phyloP scores from a whole-genome alignment of 73 alveolate genomes.

The Tetrahymena malaccensis region DNA sequence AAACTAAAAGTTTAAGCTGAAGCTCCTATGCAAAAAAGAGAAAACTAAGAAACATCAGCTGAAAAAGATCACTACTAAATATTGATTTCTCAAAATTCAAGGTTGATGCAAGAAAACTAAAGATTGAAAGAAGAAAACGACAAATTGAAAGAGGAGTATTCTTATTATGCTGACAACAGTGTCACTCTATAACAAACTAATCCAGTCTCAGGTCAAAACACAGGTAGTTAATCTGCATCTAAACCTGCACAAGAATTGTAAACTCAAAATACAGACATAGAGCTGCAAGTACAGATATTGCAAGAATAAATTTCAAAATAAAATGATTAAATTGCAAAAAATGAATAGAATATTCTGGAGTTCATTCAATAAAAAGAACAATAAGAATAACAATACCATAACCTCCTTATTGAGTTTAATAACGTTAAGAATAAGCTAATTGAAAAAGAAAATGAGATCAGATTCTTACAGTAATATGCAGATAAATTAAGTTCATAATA shows the following conservation, averaged over 20 bases:
- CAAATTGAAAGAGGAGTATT: not conserved
- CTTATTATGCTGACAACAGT: not conserved
- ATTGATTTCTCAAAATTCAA: not conserved
- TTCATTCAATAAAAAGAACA: not conserved
- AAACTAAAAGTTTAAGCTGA: not conserved
- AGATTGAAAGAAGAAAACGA: not conserved
- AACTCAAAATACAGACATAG: not conserved
- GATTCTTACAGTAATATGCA: not conserved
- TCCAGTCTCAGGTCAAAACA: not conserved
- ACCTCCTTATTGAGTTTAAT: not conserved
- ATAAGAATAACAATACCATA: not conserved
- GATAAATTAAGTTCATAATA: not conserved
- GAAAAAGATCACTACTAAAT: not conserved
- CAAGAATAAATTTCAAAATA: not conserved
- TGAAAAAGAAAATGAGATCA: not conserved
- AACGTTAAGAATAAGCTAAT: not conserved
- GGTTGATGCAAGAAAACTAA: not conserved
- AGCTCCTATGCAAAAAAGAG: not conserved
- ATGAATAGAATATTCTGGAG: not conserved
- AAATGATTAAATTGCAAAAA: not conserved
- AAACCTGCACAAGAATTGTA: not conserved
- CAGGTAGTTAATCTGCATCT: not conserved
- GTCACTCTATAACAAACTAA: not conserved
- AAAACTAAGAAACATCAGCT: not conserved
- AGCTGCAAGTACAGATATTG: not conserved